Percentiles rank a stretch among this genome's conserved stretches.
Evolutionary conservation across 2,329 filamentous ascomycete genomes (phyloP).

Genomic region (Cercospora sesami): DNA sequence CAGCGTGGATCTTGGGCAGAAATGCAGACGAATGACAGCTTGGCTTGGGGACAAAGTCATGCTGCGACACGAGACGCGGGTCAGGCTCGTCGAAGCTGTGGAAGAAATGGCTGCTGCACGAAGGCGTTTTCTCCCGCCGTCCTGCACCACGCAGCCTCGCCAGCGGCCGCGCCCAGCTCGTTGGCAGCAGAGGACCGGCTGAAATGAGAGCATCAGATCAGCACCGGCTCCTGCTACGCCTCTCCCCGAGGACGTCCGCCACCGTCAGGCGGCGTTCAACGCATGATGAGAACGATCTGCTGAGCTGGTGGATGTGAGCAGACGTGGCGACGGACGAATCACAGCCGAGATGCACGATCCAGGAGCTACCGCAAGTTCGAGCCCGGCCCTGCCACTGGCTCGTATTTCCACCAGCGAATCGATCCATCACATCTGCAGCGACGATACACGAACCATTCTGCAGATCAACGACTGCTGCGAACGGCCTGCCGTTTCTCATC

Average conservation of each 20-base stretch:
- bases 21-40: slow-evolving; percentile 13
- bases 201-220: neutral
- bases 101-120: slow-evolving; percentile 1
- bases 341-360: neutral
- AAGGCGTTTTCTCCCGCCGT: neutral
- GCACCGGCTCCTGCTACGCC: slow-evolving; percentile 1
- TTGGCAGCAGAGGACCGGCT: neutral
- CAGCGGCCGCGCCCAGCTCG: neutral
- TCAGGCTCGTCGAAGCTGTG: neutral
- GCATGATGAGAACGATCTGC: neutral
- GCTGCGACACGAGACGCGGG: slow-evolving; percentile 3
- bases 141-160: neutral
- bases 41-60: neutral
- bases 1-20: slow-evolving; percentile 7
- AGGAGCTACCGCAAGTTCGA: neutral
- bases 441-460: neutral
- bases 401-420: neutral
- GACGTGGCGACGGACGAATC: neutral
- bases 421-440: neutral
- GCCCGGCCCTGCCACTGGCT: neutral
- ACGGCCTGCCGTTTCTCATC: neutral
- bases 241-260: slow-evolving; percentile 3
- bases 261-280: slow-evolving; percentile 3
- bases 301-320: neutral
- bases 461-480: slow-evolving; percentile 1